Evolutionary conservation across 78 protist species (phyloP).

Genomic region (Paratrimastix pyriformis): DNA sequence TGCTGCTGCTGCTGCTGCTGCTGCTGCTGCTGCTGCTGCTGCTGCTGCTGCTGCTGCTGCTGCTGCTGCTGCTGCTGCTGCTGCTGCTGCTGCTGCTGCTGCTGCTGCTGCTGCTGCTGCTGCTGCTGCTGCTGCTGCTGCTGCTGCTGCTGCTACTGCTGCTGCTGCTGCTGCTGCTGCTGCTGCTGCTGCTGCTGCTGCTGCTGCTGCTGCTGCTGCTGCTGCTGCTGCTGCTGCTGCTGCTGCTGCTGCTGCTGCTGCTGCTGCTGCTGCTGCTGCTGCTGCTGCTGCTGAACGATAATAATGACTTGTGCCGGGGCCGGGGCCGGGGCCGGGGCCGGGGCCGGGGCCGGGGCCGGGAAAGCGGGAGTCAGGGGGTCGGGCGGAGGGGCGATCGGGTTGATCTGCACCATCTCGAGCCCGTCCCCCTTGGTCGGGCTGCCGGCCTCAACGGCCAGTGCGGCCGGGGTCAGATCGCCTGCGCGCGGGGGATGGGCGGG

Average conservation of each 20-base stretch:
- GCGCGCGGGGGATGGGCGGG: too few species aligned
- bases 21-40: neutral
- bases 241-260: neutral
- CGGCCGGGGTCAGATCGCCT: too few species aligned
- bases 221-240: constrained; percentile 1
- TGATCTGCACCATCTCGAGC: too few species aligned
- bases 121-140: constrained; percentile 3
- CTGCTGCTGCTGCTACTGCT: constrained; percentile 6
- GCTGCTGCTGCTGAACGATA: constrained; percentile 11
- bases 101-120: constrained; percentile 7
- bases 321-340: too few species aligned
- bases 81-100: constrained; percentile 7
- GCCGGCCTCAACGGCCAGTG: too few species aligned
- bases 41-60: constrained; percentile 1
- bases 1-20: neutral
- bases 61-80: constrained; percentile 3
- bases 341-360: too few species aligned
- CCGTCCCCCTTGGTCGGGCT: too few species aligned
- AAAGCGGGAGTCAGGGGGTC: too few species aligned
- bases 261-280: constrained; percentile 7
- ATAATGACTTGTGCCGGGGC: too few species aligned
- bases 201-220: neutral
- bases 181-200: constrained; percentile 3
- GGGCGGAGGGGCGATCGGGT: too few species aligned
- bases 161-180: constrained; percentile 3